These are phyloP conservation scores for Euclidium syriacum DNA, from an alignment of 345 rosid species.

Conservation along the genomic window DNA sequence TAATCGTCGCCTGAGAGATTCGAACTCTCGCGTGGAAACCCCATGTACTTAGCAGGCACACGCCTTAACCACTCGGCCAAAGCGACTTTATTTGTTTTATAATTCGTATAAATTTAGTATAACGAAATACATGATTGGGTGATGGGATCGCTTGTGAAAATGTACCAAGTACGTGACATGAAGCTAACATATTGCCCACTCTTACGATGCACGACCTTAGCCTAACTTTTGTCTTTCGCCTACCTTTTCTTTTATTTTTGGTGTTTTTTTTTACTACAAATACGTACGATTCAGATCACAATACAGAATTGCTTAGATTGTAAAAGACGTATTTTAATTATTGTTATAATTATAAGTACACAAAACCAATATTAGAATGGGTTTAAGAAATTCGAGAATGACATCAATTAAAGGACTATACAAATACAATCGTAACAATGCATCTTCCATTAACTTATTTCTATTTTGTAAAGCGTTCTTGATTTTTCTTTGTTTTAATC, in stretches of 20 bases:
- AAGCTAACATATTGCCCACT: slow-evolving; percentile 17
- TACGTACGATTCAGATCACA: not conserved
- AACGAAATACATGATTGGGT: no score
- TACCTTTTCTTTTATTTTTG: not conserved
- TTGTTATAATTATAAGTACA: not conserved
- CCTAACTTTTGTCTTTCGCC: slow-evolving; percentile 18
- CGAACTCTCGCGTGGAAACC: slow-evolving; percentile 72
- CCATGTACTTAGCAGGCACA: slow-evolving; percentile 72
- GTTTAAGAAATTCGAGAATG: not conserved
- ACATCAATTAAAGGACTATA: not conserved
- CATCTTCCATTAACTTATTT: not conserved
- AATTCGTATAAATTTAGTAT: no score
- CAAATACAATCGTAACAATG: not conserved
- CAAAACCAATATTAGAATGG: not conserved
- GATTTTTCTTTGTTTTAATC: not conserved
- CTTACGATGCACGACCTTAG: slow-evolving; percentile 7
- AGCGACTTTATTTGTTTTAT: no score
- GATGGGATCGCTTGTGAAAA: slow-evolving; percentile 12
- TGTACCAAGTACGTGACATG: slow-evolving; percentile 16
- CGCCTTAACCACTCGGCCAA: slow-evolving; percentile 67
- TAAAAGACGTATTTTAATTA: not conserved
- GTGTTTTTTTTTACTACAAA: not conserved
- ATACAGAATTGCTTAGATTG: not conserved
- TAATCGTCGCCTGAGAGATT: slow-evolving; percentile 75
- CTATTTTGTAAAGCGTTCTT: not conserved